Evolutionary conservation across 2,329 filamentous ascomycete species (phyloP).

Genomic region (Hypoxylon sp.): DNA sequence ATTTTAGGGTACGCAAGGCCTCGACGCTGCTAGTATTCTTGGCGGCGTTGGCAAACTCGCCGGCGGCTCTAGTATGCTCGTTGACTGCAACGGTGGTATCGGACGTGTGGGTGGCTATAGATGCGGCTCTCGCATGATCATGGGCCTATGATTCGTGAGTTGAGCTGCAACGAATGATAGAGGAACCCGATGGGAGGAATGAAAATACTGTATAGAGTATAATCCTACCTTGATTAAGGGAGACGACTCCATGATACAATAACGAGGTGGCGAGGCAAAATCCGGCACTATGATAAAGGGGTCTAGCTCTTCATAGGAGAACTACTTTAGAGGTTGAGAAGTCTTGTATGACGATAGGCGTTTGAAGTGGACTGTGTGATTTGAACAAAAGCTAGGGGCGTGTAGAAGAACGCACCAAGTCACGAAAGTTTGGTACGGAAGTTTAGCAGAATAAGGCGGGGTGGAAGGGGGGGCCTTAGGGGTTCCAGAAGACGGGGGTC

Average conservation of each 20-base stretch:
- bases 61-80: conserved; percentile 89
- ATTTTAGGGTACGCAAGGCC: conserved; percentile 84
- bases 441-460: conserved; percentile 30
- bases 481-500: conserved; percentile 9
- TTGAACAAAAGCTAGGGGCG: conserved; percentile 36
- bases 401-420: conserved; percentile 22
- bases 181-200: conserved; percentile 5
- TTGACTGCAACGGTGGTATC: conserved; percentile 87
- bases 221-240: conserved; percentile 74
- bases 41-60: conserved; percentile 89
- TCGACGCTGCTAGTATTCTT: conserved; percentile 76
- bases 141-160: conserved; percentile 73
- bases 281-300: conserved; percentile 15
- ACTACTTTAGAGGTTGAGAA: not conserved
- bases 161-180: conserved; percentile 34
- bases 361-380: conserved; percentile 14
- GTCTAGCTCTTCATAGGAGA: conserved; percentile 15
- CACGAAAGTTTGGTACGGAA: conserved; percentile 23
- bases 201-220: conserved; percentile 1
- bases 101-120: conserved; percentile 79
- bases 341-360: conserved; percentile 30
- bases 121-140: conserved; percentile 88
- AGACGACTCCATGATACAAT: conserved; percentile 74
- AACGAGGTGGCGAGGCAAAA: conserved; percentile 9
- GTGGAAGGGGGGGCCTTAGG: conserved; percentile 11